These are phyloP conservation scores for Solanum lycopersicoides DNA, from an alignment of 257 asterid species.

Conservation along the genomic window DNA sequence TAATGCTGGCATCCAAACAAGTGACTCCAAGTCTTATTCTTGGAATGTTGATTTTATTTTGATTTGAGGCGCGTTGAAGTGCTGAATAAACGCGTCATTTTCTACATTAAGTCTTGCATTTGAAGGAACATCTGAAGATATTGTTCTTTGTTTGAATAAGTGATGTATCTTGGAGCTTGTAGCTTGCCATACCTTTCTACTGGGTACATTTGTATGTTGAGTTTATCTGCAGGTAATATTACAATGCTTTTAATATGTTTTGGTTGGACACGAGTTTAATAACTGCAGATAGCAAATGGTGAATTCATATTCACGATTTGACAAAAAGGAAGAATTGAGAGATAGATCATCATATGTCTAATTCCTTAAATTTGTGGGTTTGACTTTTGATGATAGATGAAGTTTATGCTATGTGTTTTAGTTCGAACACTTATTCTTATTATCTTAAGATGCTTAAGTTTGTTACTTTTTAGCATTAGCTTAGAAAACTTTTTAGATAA, in stretches of 20 bases:
- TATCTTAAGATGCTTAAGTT: background rate
- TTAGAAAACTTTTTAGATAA: background rate
- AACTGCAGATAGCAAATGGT: background rate
- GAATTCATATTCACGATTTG: background rate
- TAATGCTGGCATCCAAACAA: background rate
- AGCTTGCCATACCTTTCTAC: background rate
- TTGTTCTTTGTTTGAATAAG: background rate
- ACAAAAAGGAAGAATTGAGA: background rate
- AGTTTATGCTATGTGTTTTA: background rate
- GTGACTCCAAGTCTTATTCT: background rate
- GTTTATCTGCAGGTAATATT: background rate
- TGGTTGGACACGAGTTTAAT: background rate
- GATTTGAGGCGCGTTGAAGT: background rate
- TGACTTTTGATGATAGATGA: background rate
- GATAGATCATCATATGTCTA: background rate
- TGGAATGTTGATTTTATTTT: background rate
- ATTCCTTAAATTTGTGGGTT: background rate
- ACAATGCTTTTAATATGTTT: background rate
- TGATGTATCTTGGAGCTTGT: background rate
- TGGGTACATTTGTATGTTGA: background rate
- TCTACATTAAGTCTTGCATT: background rate
- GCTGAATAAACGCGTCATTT: background rate
- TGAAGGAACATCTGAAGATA: background rate
- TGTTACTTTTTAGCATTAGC: background rate
- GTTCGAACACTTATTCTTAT: background rate